Percentiles rank a stretch among this genome's conserved stretches.
Evolutionary conservation across 768 basidiomycete genomes (phyloP).

Genomic region (Phaeolepiota aurea): DNA sequence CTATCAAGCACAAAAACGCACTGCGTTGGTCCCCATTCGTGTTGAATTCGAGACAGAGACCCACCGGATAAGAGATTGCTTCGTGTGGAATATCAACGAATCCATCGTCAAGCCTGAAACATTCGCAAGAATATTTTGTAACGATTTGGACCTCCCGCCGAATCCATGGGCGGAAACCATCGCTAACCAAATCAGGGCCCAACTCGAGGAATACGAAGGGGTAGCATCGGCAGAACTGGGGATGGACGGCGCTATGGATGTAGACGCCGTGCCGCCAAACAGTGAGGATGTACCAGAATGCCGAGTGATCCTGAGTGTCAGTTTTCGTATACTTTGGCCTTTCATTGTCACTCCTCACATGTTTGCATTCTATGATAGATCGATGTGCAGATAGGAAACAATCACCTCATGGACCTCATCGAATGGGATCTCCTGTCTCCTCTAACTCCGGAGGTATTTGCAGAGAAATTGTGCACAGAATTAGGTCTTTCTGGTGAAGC

Average conservation of each 20-base stretch:
- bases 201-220: conserved; percentile 84
- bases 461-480: conserved; percentile 71
- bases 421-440: conserved; percentile 98
- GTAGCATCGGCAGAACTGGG: conserved; percentile 73
- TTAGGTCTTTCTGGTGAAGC: conserved; percentile 87
- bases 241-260: conserved; percentile 43
- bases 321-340: conserved; percentile 17
- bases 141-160: conserved; percentile 73
- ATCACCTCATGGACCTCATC: conserved; percentile 90
- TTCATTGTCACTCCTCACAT: not conserved
- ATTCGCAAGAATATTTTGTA: conserved; percentile 84
- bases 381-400: conserved; percentile 91
- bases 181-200: conserved; percentile 80
- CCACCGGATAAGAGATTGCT: conserved; percentile 87
- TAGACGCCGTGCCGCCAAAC: conserved; percentile 30
- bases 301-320: conserved; percentile 71
- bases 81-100: conserved; percentile 94
- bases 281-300: conserved; percentile 66
- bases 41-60: conserved; percentile 93
- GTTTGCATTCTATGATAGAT: conserved; percentile 50
- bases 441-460: conserved; percentile 83
- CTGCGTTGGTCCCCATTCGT: conserved; percentile 78
- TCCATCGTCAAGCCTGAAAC: conserved; percentile 73
- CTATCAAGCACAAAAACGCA: conserved; percentile 42
- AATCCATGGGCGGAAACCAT: conserved; percentile 68